phyloP scores from a whole-genome alignment of 495 filamentous ascomycete species.

The Penicillium cataractarum region DNA sequence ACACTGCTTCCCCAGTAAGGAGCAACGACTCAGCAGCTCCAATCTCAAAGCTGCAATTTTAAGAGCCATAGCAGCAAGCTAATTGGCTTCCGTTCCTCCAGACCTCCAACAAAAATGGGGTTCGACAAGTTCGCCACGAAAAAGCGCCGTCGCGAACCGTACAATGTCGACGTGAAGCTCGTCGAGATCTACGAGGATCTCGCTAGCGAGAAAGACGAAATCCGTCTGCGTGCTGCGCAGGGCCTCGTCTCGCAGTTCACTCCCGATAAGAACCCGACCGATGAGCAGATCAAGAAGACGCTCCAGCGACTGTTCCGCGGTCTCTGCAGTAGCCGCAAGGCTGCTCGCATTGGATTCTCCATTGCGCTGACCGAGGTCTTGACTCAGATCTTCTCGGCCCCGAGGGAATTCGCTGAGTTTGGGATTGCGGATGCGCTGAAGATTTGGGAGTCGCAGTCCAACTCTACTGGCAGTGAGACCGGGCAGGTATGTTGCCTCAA shows the following conservation, averaged over 20 bases:
- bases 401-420: conserved; percentile 41
- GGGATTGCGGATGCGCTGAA: conserved; percentile 55
- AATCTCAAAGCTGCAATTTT: conserved; percentile 13
- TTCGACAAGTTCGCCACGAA: conserved; percentile 33
- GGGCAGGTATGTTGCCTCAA: conserved; percentile 55
- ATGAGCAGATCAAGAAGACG: conserved; percentile 47
- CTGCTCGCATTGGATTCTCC: conserved; percentile 87
- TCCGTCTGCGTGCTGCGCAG: conserved; percentile 53
- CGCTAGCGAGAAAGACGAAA: conserved; percentile 54
- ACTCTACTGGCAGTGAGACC: conserved; percentile 62
- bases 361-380: conserved; percentile 85
- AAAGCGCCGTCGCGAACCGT: conserved; percentile 51
- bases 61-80: conserved; percentile 5
- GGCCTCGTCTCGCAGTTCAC: conserved; percentile 52
- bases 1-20: conserved; percentile 19
- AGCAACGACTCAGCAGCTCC: conserved; percentile 23
- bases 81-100: conserved; percentile 1
- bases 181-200: conserved; percentile 62
- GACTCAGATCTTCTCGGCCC: conserved; percentile 51
- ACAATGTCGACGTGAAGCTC: conserved; percentile 51
- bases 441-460: conserved; percentile 70
- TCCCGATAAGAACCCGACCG: conserved; percentile 40
- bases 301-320: conserved; percentile 77
- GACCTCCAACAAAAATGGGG: conserved; percentile 26
- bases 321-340: conserved; percentile 87